Conservation (phyloP, 2,329 filamentous ascomycete genomes). For the Zasmidium angulare region DNA sequence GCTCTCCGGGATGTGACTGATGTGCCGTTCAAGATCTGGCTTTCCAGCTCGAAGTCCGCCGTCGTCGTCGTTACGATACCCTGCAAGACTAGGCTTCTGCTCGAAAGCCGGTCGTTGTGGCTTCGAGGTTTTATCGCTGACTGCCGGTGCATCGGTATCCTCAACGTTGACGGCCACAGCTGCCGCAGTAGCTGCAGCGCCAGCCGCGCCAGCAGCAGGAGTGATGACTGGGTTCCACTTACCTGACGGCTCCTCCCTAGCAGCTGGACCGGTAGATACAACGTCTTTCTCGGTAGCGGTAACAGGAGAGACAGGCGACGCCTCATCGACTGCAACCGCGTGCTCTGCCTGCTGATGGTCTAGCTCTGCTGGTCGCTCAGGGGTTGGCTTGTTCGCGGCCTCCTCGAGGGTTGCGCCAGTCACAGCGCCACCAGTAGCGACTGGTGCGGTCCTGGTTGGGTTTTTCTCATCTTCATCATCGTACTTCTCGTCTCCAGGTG, state of each 20-base stretch:
- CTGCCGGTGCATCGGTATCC: conserved; percentile 5
- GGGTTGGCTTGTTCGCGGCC: conserved; percentile 4
- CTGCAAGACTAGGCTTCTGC: conserved; percentile 12
- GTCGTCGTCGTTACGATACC: conserved; percentile 11
- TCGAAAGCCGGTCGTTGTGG: conserved; percentile 15
- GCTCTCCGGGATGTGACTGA: conserved; percentile 31
- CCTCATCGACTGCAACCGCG: conserved; percentile 6
- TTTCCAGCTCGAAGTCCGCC: conserved; percentile 3
- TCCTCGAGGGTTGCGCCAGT: conserved; percentile 17
- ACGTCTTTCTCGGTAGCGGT: background rate
- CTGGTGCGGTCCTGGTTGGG: background rate
- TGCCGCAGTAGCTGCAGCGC: conserved; percentile 1
- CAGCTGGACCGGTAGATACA: background rate
- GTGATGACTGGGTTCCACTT: conserved; percentile 5
- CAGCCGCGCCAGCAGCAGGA: background rate
- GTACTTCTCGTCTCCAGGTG: conserved; percentile 9
- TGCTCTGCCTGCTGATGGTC: conserved; percentile 13
- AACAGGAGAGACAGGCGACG: background rate
- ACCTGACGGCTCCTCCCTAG: background rate
- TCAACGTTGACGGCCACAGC: conserved; percentile 7
- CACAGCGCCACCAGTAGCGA: conserved; percentile 13
- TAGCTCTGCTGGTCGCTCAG: conserved; percentile 2
- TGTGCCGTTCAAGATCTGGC: conserved; percentile 34
- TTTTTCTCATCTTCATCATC: conserved; percentile 8
- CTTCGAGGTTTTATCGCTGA: background rate